These are phyloP conservation scores for Coniosporium apollinis DNA, from an alignment of 495 filamentous ascomycete genomes.

Conservation along the genomic window DNA sequence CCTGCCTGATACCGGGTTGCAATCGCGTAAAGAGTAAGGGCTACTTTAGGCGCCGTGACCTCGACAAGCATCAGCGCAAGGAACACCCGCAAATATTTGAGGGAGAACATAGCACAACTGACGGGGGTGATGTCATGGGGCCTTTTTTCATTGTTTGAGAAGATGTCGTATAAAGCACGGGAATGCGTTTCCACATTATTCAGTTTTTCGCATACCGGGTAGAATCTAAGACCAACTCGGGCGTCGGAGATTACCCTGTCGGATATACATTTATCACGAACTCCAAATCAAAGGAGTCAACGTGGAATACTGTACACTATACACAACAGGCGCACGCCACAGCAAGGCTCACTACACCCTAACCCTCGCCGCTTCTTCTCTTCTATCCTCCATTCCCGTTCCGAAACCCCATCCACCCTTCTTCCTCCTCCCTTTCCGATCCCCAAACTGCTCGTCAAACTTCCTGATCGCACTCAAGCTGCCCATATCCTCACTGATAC, in stretches of 20 bases:
- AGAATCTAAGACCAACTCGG: too few relatives aligned
- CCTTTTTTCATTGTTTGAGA: too few relatives aligned
- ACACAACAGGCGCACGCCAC: too few relatives aligned
- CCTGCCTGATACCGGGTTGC: slow-evolving; percentile 19
- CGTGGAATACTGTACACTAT: too few relatives aligned
- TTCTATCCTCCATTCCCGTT: slow-evolving; percentile 11
- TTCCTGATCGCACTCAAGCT: slow-evolving; percentile 71
- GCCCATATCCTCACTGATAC: slow-evolving; percentile 89
- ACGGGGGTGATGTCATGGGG: too few relatives aligned
- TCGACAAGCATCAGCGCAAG: slow-evolving; percentile 19
- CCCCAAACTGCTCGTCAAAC: slow-evolving; percentile 93
- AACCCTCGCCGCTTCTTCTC: slow-evolving; percentile 17
- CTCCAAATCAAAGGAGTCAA: too few relatives aligned
- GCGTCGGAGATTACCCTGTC: too few relatives aligned
- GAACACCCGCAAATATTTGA: background rate
- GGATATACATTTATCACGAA: too few relatives aligned
- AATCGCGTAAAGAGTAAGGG: slow-evolving; percentile 20
- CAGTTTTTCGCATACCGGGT: too few relatives aligned
- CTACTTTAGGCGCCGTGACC: slow-evolving; percentile 17
- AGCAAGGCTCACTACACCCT: slow-evolving; percentile 1
- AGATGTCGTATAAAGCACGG: too few relatives aligned
- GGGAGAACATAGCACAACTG: too few relatives aligned
- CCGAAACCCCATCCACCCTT: slow-evolving; percentile 54
- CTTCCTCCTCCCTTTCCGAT: slow-evolving; percentile 57
- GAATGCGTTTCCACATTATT: too few relatives aligned